Evolutionary conservation across 169 alveolate species (phyloP), one percentile per base, ranked within the genome.

Genomic region (Plasmodium vinckei): DNA sequence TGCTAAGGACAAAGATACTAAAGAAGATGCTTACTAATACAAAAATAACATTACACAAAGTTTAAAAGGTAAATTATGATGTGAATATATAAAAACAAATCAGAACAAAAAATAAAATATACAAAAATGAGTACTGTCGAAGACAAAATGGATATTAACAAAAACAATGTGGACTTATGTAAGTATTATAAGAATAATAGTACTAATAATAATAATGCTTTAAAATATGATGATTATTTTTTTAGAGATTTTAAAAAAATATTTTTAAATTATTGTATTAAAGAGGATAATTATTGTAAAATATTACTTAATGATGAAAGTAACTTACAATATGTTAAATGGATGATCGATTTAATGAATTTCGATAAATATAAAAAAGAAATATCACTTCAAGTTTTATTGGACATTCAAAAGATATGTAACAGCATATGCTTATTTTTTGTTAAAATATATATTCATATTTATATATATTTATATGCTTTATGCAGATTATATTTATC

Each of bases 91-190:
- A 57, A 72, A 33, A 71, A 63, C 17, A 72, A 15, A 51, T 7
- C 60, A 72, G 59, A 72, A 56, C 87, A 63, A 21, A 72, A 46
- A 72, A 19, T 39, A 19, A 57, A 21, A 57, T 15, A 39, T 17
- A 9, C 59, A 56, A 63, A 51, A 56, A 15, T 60, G 49, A 21
- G 39, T 42, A 59, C 21, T 57, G 42, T 21, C 25, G 19, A 63
- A 77, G 88, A 77, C 73, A 77, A 63, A 63, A 64, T 77, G 68
- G 65, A 64, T 53, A 27, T 39, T 42, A 77, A 33, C 57, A 44
- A 64, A 63, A 63, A 73, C 12, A 51, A 21, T 77, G 68, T 63
- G 6, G 15, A 77, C 7, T 23, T 67, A 15, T 63, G 65, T 77
- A 49, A 60, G 59, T 68, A 64, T 63, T 63, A 54, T 68, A 46